Evolutionary conservation across 208 protist genomes (phyloP).

Genomic region (Trypanosoma rangeli): DNA sequence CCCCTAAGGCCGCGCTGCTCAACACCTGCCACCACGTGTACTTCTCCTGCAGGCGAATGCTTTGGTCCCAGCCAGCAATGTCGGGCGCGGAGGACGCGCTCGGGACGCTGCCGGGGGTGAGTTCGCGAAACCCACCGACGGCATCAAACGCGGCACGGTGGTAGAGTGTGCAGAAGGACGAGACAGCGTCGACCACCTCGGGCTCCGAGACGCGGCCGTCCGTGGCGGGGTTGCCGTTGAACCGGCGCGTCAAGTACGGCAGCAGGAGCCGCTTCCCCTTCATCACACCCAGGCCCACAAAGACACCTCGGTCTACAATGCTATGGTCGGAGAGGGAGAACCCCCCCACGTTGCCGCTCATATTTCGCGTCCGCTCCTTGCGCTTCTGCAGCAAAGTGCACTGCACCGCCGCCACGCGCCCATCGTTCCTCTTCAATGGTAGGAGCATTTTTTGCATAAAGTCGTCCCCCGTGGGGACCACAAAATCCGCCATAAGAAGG

Average conservation of each 20-base stretch:
- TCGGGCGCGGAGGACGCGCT: conserved; percentile 6
- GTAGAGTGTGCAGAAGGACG: conserved; percentile 17
- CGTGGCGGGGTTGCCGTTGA: conserved; percentile 1
- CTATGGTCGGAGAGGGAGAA: background rate
- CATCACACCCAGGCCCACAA: conserved; percentile 9
- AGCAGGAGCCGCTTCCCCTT: background rate
- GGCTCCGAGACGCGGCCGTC: conserved; percentile 10
- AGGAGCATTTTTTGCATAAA: conserved; percentile 11
- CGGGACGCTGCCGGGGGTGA: no score
- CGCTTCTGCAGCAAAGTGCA: background rate
- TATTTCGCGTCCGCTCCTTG: no score
- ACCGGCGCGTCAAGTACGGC: conserved; percentile 13
- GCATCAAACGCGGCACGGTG: conserved; percentile 13
- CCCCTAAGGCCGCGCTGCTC: conserved; percentile 14
- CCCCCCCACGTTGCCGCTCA: background rate
- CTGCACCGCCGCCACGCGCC: conserved; percentile 9
- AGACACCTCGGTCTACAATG: conserved; percentile 19
- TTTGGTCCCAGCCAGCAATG: conserved; percentile 14
- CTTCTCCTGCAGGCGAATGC: conserved; percentile 7
- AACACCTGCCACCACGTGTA: conserved; percentile 11
- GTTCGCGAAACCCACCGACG: background rate
- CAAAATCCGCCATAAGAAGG: conserved; percentile 4
- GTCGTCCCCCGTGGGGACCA: background rate
- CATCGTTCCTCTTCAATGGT: conserved; percentile 1
- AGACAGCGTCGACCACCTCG: conserved; percentile 25